These are phyloP conservation scores for Rhynchosporium graminicola DNA, from an alignment of 2,329 filamentous ascomycete genomes.

Conservation along the genomic window DNA sequence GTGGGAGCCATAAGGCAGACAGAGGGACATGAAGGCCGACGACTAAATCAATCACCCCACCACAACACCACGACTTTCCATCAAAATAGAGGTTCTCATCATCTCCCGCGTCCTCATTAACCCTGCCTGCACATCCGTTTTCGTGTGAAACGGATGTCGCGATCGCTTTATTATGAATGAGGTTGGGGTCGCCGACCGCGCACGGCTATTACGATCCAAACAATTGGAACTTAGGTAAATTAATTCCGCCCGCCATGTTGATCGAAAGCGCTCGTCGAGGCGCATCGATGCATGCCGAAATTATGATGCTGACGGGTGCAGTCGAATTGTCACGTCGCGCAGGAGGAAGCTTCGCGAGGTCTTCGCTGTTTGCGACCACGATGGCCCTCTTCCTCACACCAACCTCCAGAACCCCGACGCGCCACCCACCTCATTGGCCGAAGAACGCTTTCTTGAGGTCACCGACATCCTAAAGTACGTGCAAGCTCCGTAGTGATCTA, in stretches of 20 bases:
- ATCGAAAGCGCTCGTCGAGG: slow-evolving; percentile 31
- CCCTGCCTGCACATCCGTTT: slow-evolving; percentile 55
- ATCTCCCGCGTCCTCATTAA: slow-evolving; percentile 43
- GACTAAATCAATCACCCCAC: slow-evolving; percentile 32
- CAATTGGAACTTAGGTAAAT: slow-evolving; percentile 62
- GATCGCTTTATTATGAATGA: slow-evolving; percentile 69
- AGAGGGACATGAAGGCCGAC: slow-evolving; percentile 21
- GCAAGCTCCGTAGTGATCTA: slow-evolving; percentile 28
- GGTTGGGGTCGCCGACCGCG: slow-evolving; percentile 66
- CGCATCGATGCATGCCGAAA: slow-evolving; percentile 33
- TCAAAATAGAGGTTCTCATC: slow-evolving; percentile 30
- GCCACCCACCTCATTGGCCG: slow-evolving; percentile 52
- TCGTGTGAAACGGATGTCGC: slow-evolving; percentile 69
- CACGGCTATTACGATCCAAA: slow-evolving; percentile 66
- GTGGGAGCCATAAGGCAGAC: slow-evolving; percentile 1
- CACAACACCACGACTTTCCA: slow-evolving; percentile 35
- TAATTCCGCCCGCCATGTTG: slow-evolving; percentile 22
- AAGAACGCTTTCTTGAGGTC: slow-evolving; percentile 57
- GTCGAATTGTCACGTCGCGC: slow-evolving; percentile 76
- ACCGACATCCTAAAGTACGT: slow-evolving; percentile 63
- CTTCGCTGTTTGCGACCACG: slow-evolving; percentile 74
- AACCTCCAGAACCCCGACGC: slow-evolving; percentile 59
- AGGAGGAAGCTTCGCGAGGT: slow-evolving; percentile 91
- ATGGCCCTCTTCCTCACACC: slow-evolving; percentile 59
- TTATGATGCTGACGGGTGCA: slow-evolving; percentile 44